Percentiles rank a stretch among this genome's conserved stretches.
Evolutionary conservation across 495 filamentous ascomycete species (phyloP).

Genomic region (Penicillium soppii): DNA sequence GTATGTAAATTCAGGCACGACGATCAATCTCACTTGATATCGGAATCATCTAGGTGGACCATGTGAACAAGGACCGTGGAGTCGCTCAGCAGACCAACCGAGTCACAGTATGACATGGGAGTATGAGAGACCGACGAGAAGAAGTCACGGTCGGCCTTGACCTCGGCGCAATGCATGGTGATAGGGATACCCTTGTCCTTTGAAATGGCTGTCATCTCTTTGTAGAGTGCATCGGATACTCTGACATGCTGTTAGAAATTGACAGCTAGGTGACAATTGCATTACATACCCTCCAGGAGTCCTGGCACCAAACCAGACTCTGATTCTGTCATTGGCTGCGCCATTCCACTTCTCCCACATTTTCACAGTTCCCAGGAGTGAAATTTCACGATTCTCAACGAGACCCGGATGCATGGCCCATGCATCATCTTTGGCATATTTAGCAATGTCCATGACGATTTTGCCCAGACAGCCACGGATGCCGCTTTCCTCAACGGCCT

Average conservation of each 20-base stretch:
- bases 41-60: slow-evolving; percentile 47
- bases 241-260: slow-evolving; percentile 16
- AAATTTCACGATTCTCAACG: slow-evolving; percentile 45
- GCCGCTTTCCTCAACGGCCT: slow-evolving; percentile 46
- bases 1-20: too few relatives aligned
- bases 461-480: slow-evolving; percentile 50
- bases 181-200: slow-evolving; percentile 41
- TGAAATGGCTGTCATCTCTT: slow-evolving; percentile 44
- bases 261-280: not conserved
- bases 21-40: slow-evolving; percentile 30
- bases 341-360: slow-evolving; percentile 53
- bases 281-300: slow-evolving; percentile 45
- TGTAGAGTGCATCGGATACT: slow-evolving; percentile 44
- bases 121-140: slow-evolving; percentile 41
- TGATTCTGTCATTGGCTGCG: slow-evolving; percentile 43
- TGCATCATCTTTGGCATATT: slow-evolving; percentile 43
- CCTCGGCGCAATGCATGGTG: slow-evolving; percentile 45
- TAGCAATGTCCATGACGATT: slow-evolving; percentile 39
- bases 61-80: slow-evolving; percentile 44
- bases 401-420: slow-evolving; percentile 53
- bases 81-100: slow-evolving; percentile 38
- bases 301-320: slow-evolving; percentile 52
- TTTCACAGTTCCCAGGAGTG: slow-evolving; percentile 38
- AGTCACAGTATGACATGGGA: slow-evolving; percentile 43
- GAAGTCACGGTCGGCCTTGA: slow-evolving; percentile 39